Percentiles rank a stretch among this genome's conserved stretches.
Conservation (phyloP, 305 asterid species). For the Fraxinus floribunda region DNA sequence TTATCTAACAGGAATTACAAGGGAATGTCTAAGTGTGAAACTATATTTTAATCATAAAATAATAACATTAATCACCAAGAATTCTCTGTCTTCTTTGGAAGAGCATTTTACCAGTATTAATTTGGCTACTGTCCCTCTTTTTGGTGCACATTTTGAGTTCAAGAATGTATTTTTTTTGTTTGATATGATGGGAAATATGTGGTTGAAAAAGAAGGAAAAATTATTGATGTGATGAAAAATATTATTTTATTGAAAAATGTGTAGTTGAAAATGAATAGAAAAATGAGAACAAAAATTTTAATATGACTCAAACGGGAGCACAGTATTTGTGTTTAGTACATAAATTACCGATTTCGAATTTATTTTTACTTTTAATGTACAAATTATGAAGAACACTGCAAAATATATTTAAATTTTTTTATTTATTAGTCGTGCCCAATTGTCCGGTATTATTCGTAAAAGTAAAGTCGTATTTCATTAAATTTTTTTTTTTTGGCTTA, state of each 20-base stretch:
- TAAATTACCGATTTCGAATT: not conserved
- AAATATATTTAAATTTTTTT: not conserved
- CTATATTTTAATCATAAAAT: slow-evolving; percentile 35
- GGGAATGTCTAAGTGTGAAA: slow-evolving; percentile 43
- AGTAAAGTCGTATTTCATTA: not conserved
- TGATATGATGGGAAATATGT: too few relatives aligned
- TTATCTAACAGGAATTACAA: slow-evolving; percentile 30
- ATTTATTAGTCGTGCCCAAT: not conserved
- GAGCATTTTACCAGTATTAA: slow-evolving; percentile 26
- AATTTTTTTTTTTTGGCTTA: not conserved
- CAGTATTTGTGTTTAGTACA: slow-evolving; percentile 1
- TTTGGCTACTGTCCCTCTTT: slow-evolving; percentile 6
- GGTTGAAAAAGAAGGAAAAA: too few relatives aligned
- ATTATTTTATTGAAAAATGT: too few relatives aligned
- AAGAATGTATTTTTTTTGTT: too few relatives aligned
- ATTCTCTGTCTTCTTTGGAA: slow-evolving; percentile 25
- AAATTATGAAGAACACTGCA: not conserved
- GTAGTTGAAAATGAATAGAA: too few relatives aligned
- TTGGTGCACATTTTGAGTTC: too few relatives aligned
- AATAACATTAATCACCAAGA: slow-evolving; percentile 40
- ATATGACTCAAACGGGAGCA: too few relatives aligned
- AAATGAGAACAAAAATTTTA: too few relatives aligned
- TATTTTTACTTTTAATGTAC: not conserved
- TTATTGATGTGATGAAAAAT: too few relatives aligned
- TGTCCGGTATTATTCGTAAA: not conserved